Conservation (phyloP, 495 filamentous ascomycete species). For the Pyronema domesticum region DNA sequence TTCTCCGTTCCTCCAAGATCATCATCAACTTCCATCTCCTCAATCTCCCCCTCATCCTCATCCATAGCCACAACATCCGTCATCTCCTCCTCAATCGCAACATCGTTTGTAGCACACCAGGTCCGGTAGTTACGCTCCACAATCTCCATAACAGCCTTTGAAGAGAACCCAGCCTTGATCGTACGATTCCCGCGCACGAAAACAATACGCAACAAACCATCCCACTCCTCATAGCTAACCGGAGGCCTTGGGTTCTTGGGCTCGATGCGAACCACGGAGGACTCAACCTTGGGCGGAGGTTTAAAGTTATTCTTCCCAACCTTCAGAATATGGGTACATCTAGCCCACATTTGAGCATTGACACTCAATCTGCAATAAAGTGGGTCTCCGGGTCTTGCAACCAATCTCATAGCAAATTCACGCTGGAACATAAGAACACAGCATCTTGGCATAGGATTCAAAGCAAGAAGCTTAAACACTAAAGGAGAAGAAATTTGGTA, state of each 20-base stretch:
- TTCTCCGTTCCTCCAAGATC: constrained; percentile 37
- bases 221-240: constrained; percentile 86
- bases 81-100: constrained; percentile 49
- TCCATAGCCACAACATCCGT: constrained; percentile 29
- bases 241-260: constrained; percentile 66
- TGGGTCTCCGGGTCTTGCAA: constrained; percentile 59
- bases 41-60: constrained; percentile 36
- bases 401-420: constrained; percentile 59
- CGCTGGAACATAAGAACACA: constrained; percentile 82
- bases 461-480: constrained; percentile 75
- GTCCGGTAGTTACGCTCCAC: constrained; percentile 72
- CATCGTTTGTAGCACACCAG: constrained; percentile 69
- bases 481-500: constrained; percentile 87
- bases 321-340: constrained; percentile 62
- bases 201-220: constrained; percentile 66
- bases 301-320: constrained; percentile 90
- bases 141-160: constrained; percentile 59
- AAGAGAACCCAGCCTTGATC: constrained; percentile 59
- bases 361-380: constrained; percentile 75
- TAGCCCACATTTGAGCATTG: constrained; percentile 90
- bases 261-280: constrained; percentile 58
- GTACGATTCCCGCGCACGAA: constrained; percentile 63
- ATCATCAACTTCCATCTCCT: constrained; percentile 38
- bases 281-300: constrained; percentile 80
- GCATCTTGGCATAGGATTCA: constrained; percentile 53